A percentile compares a stretch with the other conserved stretches of the same genome.
phyloP scores from a whole-genome alignment of 2,329 filamentous ascomycete species.

The Knoxdaviesia capensis region DNA sequence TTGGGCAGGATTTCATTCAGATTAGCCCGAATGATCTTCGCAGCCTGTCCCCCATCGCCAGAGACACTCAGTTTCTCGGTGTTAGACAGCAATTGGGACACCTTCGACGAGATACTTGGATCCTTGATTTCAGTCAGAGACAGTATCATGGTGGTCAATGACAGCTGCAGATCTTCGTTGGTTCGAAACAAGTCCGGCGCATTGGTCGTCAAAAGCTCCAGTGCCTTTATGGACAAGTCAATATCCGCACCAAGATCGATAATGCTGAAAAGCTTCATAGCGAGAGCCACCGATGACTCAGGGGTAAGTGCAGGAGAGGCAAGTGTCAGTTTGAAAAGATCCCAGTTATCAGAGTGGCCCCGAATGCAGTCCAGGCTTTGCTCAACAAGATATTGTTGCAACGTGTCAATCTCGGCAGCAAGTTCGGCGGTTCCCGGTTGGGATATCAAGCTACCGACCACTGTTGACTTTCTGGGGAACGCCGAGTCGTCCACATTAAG shows the following conservation, averaged over 20 bases:
- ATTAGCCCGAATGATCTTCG: background rate
- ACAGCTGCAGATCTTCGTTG: constrained; percentile 24
- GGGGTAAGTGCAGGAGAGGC: constrained; percentile 19
- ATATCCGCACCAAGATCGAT: constrained; percentile 11
- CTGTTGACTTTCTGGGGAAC: constrained; percentile 5
- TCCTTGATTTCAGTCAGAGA: constrained; percentile 30
- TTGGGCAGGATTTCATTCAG: constrained; percentile 4
- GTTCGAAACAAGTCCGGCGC: constrained; percentile 22
- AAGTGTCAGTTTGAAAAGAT: constrained; percentile 27
- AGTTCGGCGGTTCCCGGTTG: constrained; percentile 18
- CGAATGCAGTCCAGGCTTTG: constrained; percentile 18
- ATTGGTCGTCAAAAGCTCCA: constrained; percentile 26
- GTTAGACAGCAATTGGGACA: constrained; percentile 15
- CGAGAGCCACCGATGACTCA: constrained; percentile 13
- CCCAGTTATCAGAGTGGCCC: constrained; percentile 16
- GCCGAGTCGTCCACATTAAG: constrained; percentile 12
- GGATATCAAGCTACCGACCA: constrained; percentile 26
- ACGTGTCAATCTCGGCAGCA: constrained; percentile 14
- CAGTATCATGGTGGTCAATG: constrained; percentile 30
- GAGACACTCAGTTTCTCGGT: too few relatives aligned
- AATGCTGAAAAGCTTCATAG: constrained; percentile 13
- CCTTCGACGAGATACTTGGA: constrained; percentile 16
- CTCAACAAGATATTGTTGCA: constrained; percentile 27
- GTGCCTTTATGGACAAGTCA: constrained; percentile 17
- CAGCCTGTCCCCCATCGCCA: too few relatives aligned